phyloP scores from a whole-genome alignment of 495 filamentous ascomycete genomes.

The Penicillium alfredii region DNA sequence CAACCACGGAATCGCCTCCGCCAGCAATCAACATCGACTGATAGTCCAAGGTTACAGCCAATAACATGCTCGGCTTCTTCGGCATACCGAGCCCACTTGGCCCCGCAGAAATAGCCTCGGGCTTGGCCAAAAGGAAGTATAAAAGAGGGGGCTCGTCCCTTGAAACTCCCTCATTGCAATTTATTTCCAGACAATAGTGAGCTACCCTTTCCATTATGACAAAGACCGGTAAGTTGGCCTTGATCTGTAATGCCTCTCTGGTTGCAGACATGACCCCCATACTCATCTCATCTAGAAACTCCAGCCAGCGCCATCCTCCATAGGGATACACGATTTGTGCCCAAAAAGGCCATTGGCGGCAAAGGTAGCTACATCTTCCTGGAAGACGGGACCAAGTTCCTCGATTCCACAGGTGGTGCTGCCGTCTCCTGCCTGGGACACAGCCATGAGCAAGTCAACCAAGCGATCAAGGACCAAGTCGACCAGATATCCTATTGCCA shows the following conservation, averaged over 20 bases:
- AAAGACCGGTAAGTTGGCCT: background rate
- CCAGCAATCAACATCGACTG: too few relatives aligned
- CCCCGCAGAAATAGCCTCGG: conserved; percentile 22
- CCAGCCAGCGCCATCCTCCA: conserved; percentile 37
- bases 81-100: conserved; percentile 28
- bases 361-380: conserved; percentile 44
- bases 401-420: conserved; percentile 54
- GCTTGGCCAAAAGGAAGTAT: too few relatives aligned
- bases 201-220: too few relatives aligned
- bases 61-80: conserved; percentile 28
- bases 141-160: too few relatives aligned
- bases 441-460: conserved; percentile 37
- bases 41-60: too few relatives aligned
- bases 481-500: conserved; percentile 48
- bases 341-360: conserved; percentile 35
- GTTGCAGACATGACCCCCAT: background rate
- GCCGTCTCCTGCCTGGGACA: conserved; percentile 49
- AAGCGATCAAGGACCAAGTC: conserved; percentile 47
- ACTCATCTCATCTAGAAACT: conserved; percentile 5
- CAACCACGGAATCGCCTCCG: too few relatives aligned
- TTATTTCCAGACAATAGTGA: too few relatives aligned
- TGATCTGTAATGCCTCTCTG: conserved; percentile 1
- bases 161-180: too few relatives aligned
- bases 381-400: conserved; percentile 55
- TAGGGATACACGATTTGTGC: conserved; percentile 35